Percentiles rank a stretch among this genome's conserved stretches.
phyloP scores from a whole-genome alignment of 805 yeast species.

The Ogataea neopini region DNA sequence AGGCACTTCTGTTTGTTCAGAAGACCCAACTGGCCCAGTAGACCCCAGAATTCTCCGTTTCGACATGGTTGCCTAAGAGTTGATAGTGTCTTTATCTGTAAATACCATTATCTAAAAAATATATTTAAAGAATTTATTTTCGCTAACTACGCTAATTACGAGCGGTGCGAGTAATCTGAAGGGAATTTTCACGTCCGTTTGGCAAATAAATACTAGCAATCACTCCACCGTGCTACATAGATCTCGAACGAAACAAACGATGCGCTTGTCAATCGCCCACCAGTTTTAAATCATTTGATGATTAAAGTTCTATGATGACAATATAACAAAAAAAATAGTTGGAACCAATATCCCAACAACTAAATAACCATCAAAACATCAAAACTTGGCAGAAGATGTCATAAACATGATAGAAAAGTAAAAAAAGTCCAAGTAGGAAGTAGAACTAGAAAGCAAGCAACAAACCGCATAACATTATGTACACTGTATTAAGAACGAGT shows the following conservation, averaged over 20 bases:
- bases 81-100: background rate
- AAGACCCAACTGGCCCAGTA: background rate
- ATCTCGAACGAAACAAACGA: no score
- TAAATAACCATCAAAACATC: no score
- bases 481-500: background rate
- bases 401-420: background rate
- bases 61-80: conserved; percentile 16
- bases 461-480: conserved; percentile 3
- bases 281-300: background rate
- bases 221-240: no score
- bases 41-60: conserved; percentile 26
- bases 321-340: background rate
- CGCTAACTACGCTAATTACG: no score
- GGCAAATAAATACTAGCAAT: no score
- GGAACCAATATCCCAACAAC: no score
- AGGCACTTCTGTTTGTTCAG: background rate
- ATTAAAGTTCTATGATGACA: conserved; percentile 8
- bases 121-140: no score
- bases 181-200: no score
- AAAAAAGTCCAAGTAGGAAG: background rate
- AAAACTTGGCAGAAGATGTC: background rate
- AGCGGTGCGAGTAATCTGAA: no score
- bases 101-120: no score
- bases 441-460: background rate
- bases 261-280: no score